Conservation (phyloP, 345 rosid species). For the Pseudoturritis turrita region DNA sequence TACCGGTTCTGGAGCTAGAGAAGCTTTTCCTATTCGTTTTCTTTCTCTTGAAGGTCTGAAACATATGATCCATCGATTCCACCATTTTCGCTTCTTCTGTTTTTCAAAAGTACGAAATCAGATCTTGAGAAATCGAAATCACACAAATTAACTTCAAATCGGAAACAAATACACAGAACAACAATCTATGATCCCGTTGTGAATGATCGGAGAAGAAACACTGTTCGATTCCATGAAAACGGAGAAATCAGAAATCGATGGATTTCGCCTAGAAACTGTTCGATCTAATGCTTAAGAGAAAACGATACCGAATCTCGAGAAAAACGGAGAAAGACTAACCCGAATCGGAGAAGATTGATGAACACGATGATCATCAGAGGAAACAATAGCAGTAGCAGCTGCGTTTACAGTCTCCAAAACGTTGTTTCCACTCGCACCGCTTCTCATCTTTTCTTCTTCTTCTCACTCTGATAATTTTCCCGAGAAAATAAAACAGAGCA, state of each 20-base stretch:
- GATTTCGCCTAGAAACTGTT: conserved; percentile 1
- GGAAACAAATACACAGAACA: too few species aligned
- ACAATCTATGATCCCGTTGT: not conserved
- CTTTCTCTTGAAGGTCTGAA: conserved; percentile 58
- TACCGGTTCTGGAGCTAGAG: conserved; percentile 54
- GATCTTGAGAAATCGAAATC: not conserved
- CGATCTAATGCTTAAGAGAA: conserved; percentile 24
- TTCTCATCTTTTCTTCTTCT: conserved; percentile 41
- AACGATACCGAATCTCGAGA: not conserved
- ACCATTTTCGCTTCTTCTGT: conserved; percentile 74
- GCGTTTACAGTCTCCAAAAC: conserved; percentile 71
- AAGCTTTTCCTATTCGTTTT: conserved; percentile 71
- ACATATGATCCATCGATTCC: conserved; percentile 70
- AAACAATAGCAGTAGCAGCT: conserved; percentile 86
- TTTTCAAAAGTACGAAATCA: not conserved
- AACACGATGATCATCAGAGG: conserved; percentile 66
- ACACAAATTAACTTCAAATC: not conserved
- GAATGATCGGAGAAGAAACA: not conserved
- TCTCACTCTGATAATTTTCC: conserved; percentile 9
- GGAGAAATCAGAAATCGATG: conserved; percentile 7
- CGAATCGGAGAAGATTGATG: conserved; percentile 42
- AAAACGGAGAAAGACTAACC: not conserved
- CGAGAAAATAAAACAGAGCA: conserved; percentile 30
- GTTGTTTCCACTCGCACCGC: conserved; percentile 37
- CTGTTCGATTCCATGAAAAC: conserved; percentile 7